These are phyloP conservation scores for Tillandsia fasciculata DNA, from an alignment of 176 grass and related monocot genomes.

Conservation along the genomic window DNA sequence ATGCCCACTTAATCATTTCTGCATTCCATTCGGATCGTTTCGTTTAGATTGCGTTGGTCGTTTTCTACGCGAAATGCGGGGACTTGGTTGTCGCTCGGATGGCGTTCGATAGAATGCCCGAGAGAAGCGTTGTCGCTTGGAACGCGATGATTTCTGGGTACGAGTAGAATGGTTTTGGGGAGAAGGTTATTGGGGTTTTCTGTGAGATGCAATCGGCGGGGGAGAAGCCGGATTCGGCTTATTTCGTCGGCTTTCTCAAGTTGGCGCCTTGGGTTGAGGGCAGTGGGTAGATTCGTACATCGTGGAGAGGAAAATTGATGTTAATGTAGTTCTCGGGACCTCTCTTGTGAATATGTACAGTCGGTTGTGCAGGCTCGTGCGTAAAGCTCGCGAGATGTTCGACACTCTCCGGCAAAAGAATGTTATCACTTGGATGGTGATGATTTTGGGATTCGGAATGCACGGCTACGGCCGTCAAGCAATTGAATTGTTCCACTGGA, in stretches of 20 bases:
- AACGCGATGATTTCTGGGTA: slow-evolving; percentile 81
- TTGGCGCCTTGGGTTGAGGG: slow-evolving; percentile 53
- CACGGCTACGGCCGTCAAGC: slow-evolving; percentile 52
- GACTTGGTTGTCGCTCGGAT: slow-evolving; percentile 33
- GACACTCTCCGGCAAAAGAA: slow-evolving; percentile 39
- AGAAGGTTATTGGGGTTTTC: slow-evolving; percentile 39
- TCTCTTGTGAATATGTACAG: slow-evolving; percentile 78
- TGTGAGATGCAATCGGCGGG: slow-evolving; percentile 43
- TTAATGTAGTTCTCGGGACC: slow-evolving; percentile 52
- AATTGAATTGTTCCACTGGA: slow-evolving; percentile 44
- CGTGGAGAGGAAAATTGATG: slow-evolving; percentile 29
- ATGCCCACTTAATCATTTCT: slow-evolving; percentile 24
- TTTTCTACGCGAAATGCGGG: slow-evolving; percentile 36
- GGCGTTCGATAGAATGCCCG: slow-evolving; percentile 56
- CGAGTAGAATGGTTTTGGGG: slow-evolving; percentile 49
- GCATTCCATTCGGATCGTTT: slow-evolving; percentile 41
- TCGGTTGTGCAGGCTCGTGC: slow-evolving; percentile 54
- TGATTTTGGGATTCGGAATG: slow-evolving; percentile 80
- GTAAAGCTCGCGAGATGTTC: slow-evolving; percentile 47
- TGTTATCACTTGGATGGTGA: slow-evolving; percentile 60
- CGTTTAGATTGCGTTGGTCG: slow-evolving; percentile 17
- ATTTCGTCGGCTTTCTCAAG: slow-evolving; percentile 46
- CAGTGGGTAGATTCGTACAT: slow-evolving; percentile 44
- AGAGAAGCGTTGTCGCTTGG: slow-evolving; percentile 55
- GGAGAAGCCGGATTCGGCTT: slow-evolving; percentile 43